Evolutionary conservation across 2,329 filamentous ascomycete species (phyloP).

Genomic region (Scytalidium sp.): DNA sequence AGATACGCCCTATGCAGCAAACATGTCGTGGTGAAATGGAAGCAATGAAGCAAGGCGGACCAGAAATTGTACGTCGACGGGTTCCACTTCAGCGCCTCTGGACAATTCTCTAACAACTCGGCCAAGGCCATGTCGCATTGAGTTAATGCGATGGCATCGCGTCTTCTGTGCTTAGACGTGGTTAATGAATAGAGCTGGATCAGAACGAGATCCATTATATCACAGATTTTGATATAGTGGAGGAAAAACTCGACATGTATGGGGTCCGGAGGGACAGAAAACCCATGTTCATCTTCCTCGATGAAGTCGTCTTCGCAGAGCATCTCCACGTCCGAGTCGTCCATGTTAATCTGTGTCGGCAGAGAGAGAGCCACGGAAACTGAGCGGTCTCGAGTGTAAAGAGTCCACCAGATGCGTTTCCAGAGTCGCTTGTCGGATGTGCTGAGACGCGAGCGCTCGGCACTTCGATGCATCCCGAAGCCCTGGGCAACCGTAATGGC

Average conservation of each 20-base stretch:
- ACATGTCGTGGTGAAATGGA: conserved; percentile 94
- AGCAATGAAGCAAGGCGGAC: conserved; percentile 87
- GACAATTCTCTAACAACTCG: conserved; percentile 94
- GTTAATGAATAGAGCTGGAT: conserved; percentile 95
- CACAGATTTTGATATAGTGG: conserved; percentile 93
- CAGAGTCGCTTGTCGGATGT: conserved; percentile 86
- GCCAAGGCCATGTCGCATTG: conserved; percentile 96
- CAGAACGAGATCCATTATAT: conserved; percentile 93
- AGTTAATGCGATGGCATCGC: conserved; percentile 87
- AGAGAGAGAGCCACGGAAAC: conserved; percentile 92
- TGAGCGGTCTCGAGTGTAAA: conserved; percentile 90
- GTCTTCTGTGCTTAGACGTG: conserved; percentile 72
- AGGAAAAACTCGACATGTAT: conserved; percentile 94
- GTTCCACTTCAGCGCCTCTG: conserved; percentile 89
- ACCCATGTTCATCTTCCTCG: conserved; percentile 72
- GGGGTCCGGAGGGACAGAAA: conserved; percentile 75
- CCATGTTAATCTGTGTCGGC: conserved; percentile 88
- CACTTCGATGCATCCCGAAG: conserved; percentile 93
- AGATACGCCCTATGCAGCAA: conserved; percentile 90
- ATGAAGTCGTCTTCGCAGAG: conserved; percentile 90
- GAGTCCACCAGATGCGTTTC: conserved; percentile 98
- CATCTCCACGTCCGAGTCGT: conserved; percentile 97
- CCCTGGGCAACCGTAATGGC: conserved; percentile 93
- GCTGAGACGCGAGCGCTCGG: conserved; percentile 88
- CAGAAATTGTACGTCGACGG: conserved; percentile 86